These are phyloP conservation scores for Theileria equi DNA, from an alignment of 169 alveolate species.

Conservation along the genomic window DNA sequence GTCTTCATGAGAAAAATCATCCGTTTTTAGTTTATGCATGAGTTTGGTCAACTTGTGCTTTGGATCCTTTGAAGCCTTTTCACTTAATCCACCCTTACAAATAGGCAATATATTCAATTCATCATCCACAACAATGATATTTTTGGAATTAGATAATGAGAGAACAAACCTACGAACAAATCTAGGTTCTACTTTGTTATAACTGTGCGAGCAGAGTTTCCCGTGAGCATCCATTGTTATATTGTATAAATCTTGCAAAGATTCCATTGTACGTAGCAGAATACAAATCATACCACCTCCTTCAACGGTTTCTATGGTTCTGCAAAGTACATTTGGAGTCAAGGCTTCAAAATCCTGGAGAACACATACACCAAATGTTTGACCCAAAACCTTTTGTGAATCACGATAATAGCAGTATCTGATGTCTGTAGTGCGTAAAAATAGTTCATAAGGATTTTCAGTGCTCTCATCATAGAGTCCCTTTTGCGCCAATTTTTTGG, in stretches of 20 bases:
- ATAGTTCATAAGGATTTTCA: slow-evolving; percentile 96
- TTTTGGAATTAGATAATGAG: slow-evolving; percentile 78
- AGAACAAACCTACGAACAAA: slow-evolving; percentile 92
- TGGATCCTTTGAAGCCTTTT: slow-evolving; percentile 8
- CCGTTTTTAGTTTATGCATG: slow-evolving; percentile 6
- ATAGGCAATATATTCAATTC: slow-evolving; percentile 97
- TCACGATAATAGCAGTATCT: slow-evolving; percentile 97
- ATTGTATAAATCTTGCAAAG: slow-evolving; percentile 76
- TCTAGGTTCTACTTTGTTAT: slow-evolving; percentile 87
- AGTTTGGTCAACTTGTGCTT: slow-evolving; percentile 39
- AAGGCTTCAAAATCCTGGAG: slow-evolving; percentile 96
- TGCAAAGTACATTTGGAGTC: slow-evolving; percentile 99
- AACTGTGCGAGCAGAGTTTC: slow-evolving; percentile 85
- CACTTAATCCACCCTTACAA: slow-evolving; percentile 58
- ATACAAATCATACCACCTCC: slow-evolving; percentile 97
- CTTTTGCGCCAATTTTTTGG: slow-evolving; percentile 87
- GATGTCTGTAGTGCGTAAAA: slow-evolving; percentile 90
- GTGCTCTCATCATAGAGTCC: slow-evolving; percentile 92
- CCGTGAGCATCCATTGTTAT: slow-evolving; percentile 96
- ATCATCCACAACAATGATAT: slow-evolving; percentile 96
- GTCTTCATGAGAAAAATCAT: slow-evolving; percentile 43
- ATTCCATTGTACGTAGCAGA: slow-evolving; percentile 85
- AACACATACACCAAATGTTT: slow-evolving; percentile 94
- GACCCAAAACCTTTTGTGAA: slow-evolving; percentile 92
- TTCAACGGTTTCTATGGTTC: slow-evolving; percentile 98